These are phyloP conservation scores for Coemansia sp. DNA, from an alignment of 192 early-diverging fungal species.

Conservation along the genomic window DNA sequence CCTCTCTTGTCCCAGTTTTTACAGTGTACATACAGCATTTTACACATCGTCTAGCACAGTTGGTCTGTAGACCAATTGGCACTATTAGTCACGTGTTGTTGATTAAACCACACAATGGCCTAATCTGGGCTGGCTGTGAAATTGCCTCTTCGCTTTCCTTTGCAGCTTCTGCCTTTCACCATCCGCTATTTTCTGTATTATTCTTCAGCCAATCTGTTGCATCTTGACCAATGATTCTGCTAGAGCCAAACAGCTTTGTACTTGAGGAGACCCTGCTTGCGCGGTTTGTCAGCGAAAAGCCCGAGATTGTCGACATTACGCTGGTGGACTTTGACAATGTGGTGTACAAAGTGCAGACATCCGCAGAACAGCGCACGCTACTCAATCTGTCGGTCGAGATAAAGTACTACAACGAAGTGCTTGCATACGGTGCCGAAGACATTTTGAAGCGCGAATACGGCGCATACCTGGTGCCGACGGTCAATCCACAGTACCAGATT, in stretches of 20 bases:
- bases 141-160: background rate
- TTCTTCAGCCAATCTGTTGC: constrained; percentile 2
- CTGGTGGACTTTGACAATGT: constrained; percentile 99
- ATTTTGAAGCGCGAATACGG: constrained; percentile 85
- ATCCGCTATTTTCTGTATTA: background rate
- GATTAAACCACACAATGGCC: background rate
- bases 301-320: constrained; percentile 70
- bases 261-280: constrained; percentile 64
- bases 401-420: constrained; percentile 81
- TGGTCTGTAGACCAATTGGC: background rate
- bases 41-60: background rate
- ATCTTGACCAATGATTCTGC: constrained; percentile 48
- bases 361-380: constrained; percentile 46
- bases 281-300: constrained; percentile 66
- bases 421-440: constrained; percentile 78
- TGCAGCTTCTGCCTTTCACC: background rate
- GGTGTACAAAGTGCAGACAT: constrained; percentile 76
- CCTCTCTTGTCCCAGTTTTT: background rate
- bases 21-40: background rate
- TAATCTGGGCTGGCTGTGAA: constrained; percentile 5
- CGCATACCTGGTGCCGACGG: constrained; percentile 55
- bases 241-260: constrained; percentile 58
- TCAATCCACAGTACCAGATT: constrained; percentile 76
- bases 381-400: constrained; percentile 79
- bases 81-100: background rate